Evolutionary conservation across 257 asterid species (phyloP).

Genomic region (Oldenlandia corymbosa): DNA sequence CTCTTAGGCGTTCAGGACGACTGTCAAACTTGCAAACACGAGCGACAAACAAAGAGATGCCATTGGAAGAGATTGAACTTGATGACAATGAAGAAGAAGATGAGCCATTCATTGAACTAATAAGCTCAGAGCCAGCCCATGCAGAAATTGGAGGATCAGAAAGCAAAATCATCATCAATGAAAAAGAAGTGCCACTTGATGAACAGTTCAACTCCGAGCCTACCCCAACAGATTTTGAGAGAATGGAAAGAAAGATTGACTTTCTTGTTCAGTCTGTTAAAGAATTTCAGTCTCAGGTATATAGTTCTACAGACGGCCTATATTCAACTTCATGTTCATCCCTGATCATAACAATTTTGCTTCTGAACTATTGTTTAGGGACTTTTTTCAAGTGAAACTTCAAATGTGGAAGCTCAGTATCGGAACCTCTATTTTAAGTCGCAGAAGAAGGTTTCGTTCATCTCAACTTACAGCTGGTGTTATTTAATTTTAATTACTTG

Average conservation of each 20-base stretch:
- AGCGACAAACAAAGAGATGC: not conserved
- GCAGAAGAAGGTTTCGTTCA: slow-evolving; percentile 51
- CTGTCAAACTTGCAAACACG: slow-evolving; percentile 7
- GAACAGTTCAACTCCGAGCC: slow-evolving; percentile 2
- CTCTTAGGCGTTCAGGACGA: slow-evolving; percentile 36
- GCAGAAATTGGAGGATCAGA: slow-evolving; percentile 1
- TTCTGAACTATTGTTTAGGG: slow-evolving; percentile 21
- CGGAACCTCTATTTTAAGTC: slow-evolving; percentile 33
- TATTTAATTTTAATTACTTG: not conserved
- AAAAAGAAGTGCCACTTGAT: not conserved
- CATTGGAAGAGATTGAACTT: slow-evolving; percentile 15
- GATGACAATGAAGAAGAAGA: slow-evolving; percentile 22
- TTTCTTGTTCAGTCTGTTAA: slow-evolving; percentile 26
- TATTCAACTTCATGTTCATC: not conserved
- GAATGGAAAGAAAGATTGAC: slow-evolving; percentile 33
- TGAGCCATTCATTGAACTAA: slow-evolving; percentile 7
- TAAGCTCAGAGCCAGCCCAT: slow-evolving; percentile 1
- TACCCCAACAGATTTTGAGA: not conserved
- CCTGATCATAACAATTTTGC: not conserved
- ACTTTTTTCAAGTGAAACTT: slow-evolving; percentile 7
- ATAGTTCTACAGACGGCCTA: not conserved
- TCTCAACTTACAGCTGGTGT: no score
- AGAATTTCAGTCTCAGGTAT: slow-evolving; percentile 30
- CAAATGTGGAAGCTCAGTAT: slow-evolving; percentile 27
- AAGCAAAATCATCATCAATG: no score